Evolutionary conservation across 257 asterid species (phyloP), one percentile per base, ranked within the genome.

Genomic region (Nicotiana sylvestris): DNA sequence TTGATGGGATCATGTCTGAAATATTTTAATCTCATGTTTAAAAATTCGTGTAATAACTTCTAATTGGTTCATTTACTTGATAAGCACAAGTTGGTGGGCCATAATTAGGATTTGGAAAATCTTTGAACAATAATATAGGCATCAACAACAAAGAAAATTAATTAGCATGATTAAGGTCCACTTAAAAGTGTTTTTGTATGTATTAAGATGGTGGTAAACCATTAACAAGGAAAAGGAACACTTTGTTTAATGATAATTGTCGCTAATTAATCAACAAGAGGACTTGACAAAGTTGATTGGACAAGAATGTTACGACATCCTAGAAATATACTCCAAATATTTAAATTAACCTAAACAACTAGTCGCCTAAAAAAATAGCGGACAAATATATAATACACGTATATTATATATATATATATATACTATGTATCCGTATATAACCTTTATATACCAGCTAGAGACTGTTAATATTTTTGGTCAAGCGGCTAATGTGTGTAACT

Each of bases 101-200:
- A 84, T 33, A 27, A 25, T 64, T n/a, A 57, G 27, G 97, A 94
- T 94, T 90, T 70, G 92, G 95, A 91, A 83, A 85, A 94, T 94
- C 98, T 87, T 84, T 87, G 83, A 82, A 33, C 81, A 92, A 91
- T 92, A 87, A 92, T 88, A 83, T 87, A 33, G 84, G 83, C 85
- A 90, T 91, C 93, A 95, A 90, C 85, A 88, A 90, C 85, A 83
- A 92, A 86, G 81, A 85, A 89, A 85, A 33, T 21, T 72, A 21
- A 72, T 43, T 12, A 21, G 81, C 87, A 92, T 91, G 91, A 92
- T 92, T 90, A 86, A 84, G 86, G 89, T 76, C 89, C 65, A 85
- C 88, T 87, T 81, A 84, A 83, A 82, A 77, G 84, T 77, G 87
- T 87, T 85, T 29, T 69, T 76, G 62, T 83, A 88, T 84, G 83